Evolutionary conservation across 139 green algal genomes (phyloP).

Genomic region (Asterochloris erici): DNA sequence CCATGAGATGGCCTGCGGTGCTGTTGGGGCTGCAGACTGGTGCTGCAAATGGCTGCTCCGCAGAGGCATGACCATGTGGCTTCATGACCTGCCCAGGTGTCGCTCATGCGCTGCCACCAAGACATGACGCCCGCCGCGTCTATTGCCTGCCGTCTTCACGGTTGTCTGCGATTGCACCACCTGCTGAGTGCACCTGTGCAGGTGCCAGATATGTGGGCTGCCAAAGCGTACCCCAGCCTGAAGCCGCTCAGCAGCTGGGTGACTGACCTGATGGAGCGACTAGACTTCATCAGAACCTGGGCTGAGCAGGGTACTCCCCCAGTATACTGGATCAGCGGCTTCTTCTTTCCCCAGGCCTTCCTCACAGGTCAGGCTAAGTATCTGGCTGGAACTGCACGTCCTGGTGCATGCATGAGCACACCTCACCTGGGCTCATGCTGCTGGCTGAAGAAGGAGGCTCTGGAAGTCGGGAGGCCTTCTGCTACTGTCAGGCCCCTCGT

Average conservation of each 20-base stretch:
- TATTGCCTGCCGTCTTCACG: too few species aligned
- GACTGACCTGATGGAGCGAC: slow-evolving; percentile 69
- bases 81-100: too few species aligned
- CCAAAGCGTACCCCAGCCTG: slow-evolving; percentile 78
- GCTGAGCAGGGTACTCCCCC: slow-evolving; percentile 50
- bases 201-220: slow-evolving; percentile 77
- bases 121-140: too few species aligned
- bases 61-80: too few species aligned
- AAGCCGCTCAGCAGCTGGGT: slow-evolving; percentile 82
- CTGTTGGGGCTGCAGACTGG: not conserved
- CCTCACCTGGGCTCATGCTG: too few species aligned
- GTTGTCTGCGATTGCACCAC: not conserved
- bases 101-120: too few species aligned
- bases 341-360: slow-evolving; percentile 90
- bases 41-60: too few species aligned
- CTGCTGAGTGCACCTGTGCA: not conserved
- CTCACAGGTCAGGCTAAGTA: slow-evolving; percentile 39
- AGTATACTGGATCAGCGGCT: slow-evolving; percentile 82
- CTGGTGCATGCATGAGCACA: too few species aligned
- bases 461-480: too few species aligned
- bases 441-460: too few species aligned
- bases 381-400: too few species aligned
- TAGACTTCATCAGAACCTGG: slow-evolving; percentile 68
- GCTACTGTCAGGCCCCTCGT: too few species aligned
- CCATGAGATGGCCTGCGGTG: not conserved